Conservation (phyloP, 805 yeast species). For the Zygotorulaspora florentina region DNA sequence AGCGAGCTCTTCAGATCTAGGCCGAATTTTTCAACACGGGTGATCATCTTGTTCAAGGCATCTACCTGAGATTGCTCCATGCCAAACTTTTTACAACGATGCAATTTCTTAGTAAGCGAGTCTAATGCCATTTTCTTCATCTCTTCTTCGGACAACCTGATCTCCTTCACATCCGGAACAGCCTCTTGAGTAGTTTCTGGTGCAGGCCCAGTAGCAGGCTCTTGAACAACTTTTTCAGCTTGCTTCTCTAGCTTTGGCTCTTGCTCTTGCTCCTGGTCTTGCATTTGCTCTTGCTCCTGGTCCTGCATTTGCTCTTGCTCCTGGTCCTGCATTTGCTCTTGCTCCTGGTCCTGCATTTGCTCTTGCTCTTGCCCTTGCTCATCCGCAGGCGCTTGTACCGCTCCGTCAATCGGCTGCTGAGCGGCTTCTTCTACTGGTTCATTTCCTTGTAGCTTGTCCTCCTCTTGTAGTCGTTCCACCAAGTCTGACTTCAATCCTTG, state of each 20-base stretch:
- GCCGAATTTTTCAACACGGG: constrained; percentile 73
- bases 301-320: no score
- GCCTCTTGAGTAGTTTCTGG: constrained; percentile 17
- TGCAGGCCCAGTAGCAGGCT: constrained; percentile 2
- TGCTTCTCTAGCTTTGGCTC: constrained; percentile 16
- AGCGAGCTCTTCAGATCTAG: constrained; percentile 61
- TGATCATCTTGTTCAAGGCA: constrained; percentile 50
- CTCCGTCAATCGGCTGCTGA: constrained; percentile 18
- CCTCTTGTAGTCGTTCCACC: constrained; percentile 57
- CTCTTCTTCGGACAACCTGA: constrained; percentile 57
- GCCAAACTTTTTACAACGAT: constrained; percentile 76
- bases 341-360: background rate
- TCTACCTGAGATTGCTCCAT: constrained; percentile 57
- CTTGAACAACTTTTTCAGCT: constrained; percentile 9
- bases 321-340: constrained; percentile 13
- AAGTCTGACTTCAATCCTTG: constrained; percentile 82
- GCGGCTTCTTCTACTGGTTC: constrained; percentile 13
- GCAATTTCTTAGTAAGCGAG: constrained; percentile 59
- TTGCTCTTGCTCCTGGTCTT: constrained; percentile 1
- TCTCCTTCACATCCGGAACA: constrained; percentile 3
- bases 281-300: constrained; percentile 7
- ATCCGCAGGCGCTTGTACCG: constrained; percentile 17
- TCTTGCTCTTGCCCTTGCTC: constrained; percentile 8
- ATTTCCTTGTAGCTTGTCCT: constrained; percentile 40
- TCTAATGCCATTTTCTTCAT: constrained; percentile 65